These are phyloP conservation scores for Cryptococcus neoformans DNA, from an alignment of 1,284 basidiomycete species.

Conservation along the genomic window DNA sequence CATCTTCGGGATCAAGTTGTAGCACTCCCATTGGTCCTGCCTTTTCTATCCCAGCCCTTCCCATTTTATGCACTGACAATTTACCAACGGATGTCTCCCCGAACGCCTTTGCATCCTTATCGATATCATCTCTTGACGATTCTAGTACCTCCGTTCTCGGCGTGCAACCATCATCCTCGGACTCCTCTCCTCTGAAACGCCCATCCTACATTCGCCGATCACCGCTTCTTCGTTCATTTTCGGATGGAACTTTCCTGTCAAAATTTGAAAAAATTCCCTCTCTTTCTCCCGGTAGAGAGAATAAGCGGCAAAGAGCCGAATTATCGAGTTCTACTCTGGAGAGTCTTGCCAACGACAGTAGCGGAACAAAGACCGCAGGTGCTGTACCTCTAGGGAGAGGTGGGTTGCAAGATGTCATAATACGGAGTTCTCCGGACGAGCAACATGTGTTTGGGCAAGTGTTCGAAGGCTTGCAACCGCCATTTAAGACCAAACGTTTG, in stretches of 20 bases:
- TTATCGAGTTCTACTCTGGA: background rate
- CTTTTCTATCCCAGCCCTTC: slow-evolving; percentile 7
- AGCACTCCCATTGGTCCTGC: no score
- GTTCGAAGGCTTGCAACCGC: no score
- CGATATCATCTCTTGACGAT: slow-evolving; percentile 1
- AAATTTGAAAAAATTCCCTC: background rate
- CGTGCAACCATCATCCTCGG: background rate
- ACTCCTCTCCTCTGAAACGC: background rate
- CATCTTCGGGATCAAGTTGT: no score
- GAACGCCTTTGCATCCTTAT: slow-evolving; percentile 16
- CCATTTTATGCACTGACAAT: no score
- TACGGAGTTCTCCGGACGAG: no score
- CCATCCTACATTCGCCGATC: background rate
- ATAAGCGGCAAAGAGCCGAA: background rate
- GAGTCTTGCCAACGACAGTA: background rate
- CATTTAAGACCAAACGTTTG: no score
- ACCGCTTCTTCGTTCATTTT: background rate
- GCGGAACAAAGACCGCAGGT: background rate
- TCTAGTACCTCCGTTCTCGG: background rate
- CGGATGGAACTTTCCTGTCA: background rate
- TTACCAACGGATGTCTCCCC: no score
- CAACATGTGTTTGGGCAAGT: no score
- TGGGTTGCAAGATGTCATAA: no score
- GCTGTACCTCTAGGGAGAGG: background rate
- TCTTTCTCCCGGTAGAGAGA: background rate